These are phyloP conservation scores for Leptodermis oblonga DNA, from an alignment of 257 asterid species.

Conservation along the genomic window DNA sequence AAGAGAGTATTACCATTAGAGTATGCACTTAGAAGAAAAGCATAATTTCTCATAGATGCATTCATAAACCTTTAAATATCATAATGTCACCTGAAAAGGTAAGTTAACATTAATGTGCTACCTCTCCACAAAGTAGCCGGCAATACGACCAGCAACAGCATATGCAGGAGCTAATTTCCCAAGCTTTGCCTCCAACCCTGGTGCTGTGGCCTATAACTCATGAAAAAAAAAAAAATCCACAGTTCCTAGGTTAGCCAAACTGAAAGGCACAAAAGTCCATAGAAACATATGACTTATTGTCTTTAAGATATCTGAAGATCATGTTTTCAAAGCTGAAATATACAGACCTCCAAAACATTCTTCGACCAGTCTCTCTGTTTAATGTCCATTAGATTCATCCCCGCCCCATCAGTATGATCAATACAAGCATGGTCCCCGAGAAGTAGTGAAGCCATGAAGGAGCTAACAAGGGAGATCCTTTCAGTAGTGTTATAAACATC, in stretches of 20 bases:
- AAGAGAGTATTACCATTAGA: not conserved
- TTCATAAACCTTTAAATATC: not conserved
- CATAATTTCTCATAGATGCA: not conserved
- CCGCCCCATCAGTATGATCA: conserved; percentile 97
- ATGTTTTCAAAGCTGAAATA: not conserved
- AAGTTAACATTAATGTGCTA: conserved; percentile 21
- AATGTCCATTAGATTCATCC: conserved; percentile 95
- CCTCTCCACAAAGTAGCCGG: conserved; percentile 76
- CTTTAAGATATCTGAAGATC: conserved; percentile 2
- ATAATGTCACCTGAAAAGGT: not conserved
- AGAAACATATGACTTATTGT: not conserved
- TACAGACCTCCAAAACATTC: conserved; percentile 52
- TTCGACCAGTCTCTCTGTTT: conserved; percentile 79
- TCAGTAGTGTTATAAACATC: conserved; percentile 67
- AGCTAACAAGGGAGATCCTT: conserved; percentile 85
- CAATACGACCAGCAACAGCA: conserved; percentile 67
- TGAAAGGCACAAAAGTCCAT: not conserved
- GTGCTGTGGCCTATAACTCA: conserved; percentile 67
- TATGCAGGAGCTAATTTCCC: conserved; percentile 84
- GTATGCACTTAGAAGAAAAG: not conserved
- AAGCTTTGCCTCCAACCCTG: conserved; percentile 73
- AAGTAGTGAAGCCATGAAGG: conserved; percentile 92
- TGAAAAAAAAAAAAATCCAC: not conserved
- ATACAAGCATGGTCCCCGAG: conserved; percentile 72
- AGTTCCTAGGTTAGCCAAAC: not conserved